A percentile compares a stretch with the other conserved stretches of the same genome.
These are phyloP conservation scores for Pseudogymnoascus sp. DNA, from an alignment of 2,329 filamentous ascomycete genomes.

Conservation along the genomic window DNA sequence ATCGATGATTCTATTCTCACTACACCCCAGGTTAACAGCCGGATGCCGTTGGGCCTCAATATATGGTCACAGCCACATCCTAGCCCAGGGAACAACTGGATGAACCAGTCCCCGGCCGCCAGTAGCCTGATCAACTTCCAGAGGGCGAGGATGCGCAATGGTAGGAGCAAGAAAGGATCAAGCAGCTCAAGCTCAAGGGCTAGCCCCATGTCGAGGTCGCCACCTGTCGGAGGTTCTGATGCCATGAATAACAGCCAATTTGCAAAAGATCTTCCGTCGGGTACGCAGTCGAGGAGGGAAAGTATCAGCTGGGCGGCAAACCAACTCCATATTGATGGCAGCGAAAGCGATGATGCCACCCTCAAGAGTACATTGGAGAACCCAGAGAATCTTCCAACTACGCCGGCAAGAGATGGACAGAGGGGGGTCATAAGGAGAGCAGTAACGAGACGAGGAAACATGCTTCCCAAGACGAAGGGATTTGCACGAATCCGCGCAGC, in stretches of 20 bases:
- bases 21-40: constrained; percentile 69
- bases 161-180: constrained; percentile 56
- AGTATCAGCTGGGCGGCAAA: constrained; percentile 87
- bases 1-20: constrained; percentile 71
- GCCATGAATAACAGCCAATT: constrained; percentile 39
- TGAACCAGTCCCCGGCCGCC: constrained; percentile 59
- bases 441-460: constrained; percentile 79
- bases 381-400: constrained; percentile 32
- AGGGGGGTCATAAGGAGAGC: constrained; percentile 72
- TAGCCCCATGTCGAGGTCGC: constrained; percentile 66
- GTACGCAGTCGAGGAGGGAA: constrained; percentile 59
- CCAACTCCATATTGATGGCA: constrained; percentile 73
- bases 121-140: constrained; percentile 76
- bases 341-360: constrained; percentile 66
- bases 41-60: constrained; percentile 34
- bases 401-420: constrained; percentile 45
- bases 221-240: constrained; percentile 45
- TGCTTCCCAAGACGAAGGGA: constrained; percentile 93
- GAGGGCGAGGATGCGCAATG: constrained; percentile 47
- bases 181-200: constrained; percentile 63
- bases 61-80: constrained; percentile 27
- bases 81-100: constrained; percentile 53
- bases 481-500: constrained; percentile 90
- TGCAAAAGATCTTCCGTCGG: constrained; percentile 38
- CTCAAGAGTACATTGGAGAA: constrained; percentile 35